Evolutionary conservation across 2,329 filamentous ascomycete species (phyloP), one percentile per base, ranked within the genome.

Genomic region (Macrophomina pseudophaseolina): DNA sequence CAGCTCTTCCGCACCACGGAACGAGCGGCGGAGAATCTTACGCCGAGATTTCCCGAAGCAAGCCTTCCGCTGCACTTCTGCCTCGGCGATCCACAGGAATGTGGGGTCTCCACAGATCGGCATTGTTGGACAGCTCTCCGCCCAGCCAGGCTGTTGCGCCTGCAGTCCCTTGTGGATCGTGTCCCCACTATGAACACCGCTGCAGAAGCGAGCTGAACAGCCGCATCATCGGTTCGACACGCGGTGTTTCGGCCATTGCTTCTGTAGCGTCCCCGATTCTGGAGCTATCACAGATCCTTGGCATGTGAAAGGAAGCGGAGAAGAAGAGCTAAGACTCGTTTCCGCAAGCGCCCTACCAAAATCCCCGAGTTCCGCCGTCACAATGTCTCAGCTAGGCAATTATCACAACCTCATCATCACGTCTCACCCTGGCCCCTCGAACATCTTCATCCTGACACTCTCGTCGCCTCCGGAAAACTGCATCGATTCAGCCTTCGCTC

Each of bases 401-500:
- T 60, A 60, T 32, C 42, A 30, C 56, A 33, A 48, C 30, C 56
- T 60, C 30, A 60, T 60, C n/a, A 60, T 60, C 30, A 48, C 56
- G 16, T 42, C 40, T 9, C 56, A 60, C 14, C 51, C 63, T 23
- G n/a, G 30, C 4, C 30, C 40, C n/a, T 28, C 42, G 28, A 65
- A 82, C 68, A 74, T 85, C 69, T 86, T 84, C 72, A 76, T 86
- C 64, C 80, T 87, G 58, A 86, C 84, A 8, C 83, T 87, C 79
- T 80, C 83, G 62, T 85, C 85, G 70, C 77, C 81, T 9, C 83
- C 83, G 1, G 85, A 86, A 72, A 87, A 87, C 72, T 79, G 84
- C 28, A 72, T 86, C 56, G 85, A 84, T 70, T 78, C 79, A 16
- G 75, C 73, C 7, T 85, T 82, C 68, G 82, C 82, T 49, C 84